Base-by-base conservation (phyloP, 2,329 filamentous ascomycete species). In the Ophiostoma australiae region DNA sequence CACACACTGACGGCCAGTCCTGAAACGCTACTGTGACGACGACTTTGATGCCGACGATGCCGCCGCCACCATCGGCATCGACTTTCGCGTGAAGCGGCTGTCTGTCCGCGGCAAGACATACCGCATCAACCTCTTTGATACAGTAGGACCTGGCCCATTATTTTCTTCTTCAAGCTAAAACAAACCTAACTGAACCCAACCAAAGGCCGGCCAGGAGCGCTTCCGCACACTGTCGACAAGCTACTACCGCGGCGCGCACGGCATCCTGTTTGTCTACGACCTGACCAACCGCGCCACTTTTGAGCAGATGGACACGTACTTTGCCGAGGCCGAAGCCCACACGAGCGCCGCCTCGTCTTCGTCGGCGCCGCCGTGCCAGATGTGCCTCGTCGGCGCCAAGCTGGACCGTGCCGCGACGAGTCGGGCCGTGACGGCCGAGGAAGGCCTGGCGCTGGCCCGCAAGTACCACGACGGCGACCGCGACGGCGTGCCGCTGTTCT, bases 11-110 rank as follows among this genome's bases (percentile, higher is more conserved):
- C 44, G 41, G 67, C 37, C 7, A 86, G 84, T 87, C 72, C 78
- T 87, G 67, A 81, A 84, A 72, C 80, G 84, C 75, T 87, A 87
- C 74, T 86, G 84, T 76, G 84, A 86, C 73, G 84, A 86, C 76
- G 84, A 86, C 74, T 87, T 86, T 74, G 85, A 87, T 72, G 81
- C 83, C 5, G 84, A 86, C 75, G 82, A 80, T 48, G 82, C 84
- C 4, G 82, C 84, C 7, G 84, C 85, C 6, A 87, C 85, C 2
- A 86, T 87, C 73, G 85, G 85, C 39, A 84, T 87, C 72, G 85
- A 87, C 75, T 86, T 85, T 77, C 85, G 85, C 86, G 80, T 82
- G 74, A 87, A 87, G 75, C 86, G 81, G 68, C 78, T 87, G 52
- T 82, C 82, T 17, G 81, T 87, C 71, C 81, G 82, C 68, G 84